phyloP scores from a whole-genome alignment of 495 filamentous ascomycete species.

The Lasiosphaeris hirsuta region DNA sequence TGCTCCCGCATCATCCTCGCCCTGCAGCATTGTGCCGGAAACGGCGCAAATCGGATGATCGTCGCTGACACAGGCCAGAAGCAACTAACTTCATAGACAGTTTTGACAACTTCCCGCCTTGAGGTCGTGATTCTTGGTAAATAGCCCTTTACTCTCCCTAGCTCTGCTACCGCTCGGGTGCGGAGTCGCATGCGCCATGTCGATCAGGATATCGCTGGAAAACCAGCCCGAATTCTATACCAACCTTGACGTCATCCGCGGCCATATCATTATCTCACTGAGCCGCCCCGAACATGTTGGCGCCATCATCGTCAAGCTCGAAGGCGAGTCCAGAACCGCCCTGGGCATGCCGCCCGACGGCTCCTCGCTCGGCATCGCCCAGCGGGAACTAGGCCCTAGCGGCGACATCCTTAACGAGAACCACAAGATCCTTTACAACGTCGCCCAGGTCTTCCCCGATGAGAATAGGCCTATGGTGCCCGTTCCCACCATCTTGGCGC shows the following conservation, averaged over 20 bases:
- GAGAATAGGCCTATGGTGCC: constrained; percentile 61
- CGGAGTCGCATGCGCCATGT: constrained; percentile 51
- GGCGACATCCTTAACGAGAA: constrained; percentile 45
- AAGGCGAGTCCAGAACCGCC: constrained; percentile 77
- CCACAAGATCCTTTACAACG: constrained; percentile 61
- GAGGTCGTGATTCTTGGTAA: too few relatives aligned
- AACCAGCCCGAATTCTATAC: constrained; percentile 74
- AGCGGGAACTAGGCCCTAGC: constrained; percentile 25
- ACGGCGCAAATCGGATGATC: too few relatives aligned
- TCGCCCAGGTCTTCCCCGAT: constrained; percentile 76
- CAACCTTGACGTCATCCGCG: constrained; percentile 78
- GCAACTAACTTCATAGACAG: too few relatives aligned
- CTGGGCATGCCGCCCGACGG: constrained; percentile 33
- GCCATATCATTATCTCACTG: constrained; percentile 61
- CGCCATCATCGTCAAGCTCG: constrained; percentile 85
- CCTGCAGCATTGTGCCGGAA: too few relatives aligned
- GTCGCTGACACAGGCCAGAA: too few relatives aligned
- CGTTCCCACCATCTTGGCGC: constrained; percentile 59
- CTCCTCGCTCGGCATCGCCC: constrained; percentile 24
- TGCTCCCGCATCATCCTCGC: constrained; percentile 42
- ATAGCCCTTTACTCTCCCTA: too few relatives aligned
- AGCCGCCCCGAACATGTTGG: constrained; percentile 63
- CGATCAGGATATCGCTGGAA: constrained; percentile 73
- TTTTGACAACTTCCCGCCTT: background rate
- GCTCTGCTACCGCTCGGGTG: too few relatives aligned